A percentile compares a stretch with the other conserved stretches of the same genome.
Conservation (phyloP, 2,329 filamentous ascomycete species). For the Lachnellula cervina region DNA sequence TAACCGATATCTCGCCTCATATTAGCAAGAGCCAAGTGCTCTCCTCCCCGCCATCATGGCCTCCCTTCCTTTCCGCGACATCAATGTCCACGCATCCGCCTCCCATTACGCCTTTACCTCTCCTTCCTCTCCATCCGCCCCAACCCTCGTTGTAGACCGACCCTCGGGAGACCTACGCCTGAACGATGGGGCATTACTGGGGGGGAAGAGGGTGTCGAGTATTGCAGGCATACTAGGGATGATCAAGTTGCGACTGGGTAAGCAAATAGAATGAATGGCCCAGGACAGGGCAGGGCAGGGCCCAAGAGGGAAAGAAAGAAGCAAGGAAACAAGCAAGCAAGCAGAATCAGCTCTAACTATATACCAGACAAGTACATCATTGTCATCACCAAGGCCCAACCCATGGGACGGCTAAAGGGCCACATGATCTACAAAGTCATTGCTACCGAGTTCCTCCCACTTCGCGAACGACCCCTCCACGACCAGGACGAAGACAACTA, state of each 20-base stretch:
- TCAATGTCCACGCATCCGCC: constrained; percentile 89
- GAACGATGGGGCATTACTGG: constrained; percentile 70
- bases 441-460: constrained; percentile 85
- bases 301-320: too few relatives aligned
- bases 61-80: constrained; percentile 79
- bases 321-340: too few relatives aligned
- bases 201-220: constrained; percentile 82
- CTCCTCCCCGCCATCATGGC: constrained; percentile 37
- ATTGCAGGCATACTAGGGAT: constrained; percentile 93
- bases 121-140: constrained; percentile 84
- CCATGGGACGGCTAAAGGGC: constrained; percentile 85
- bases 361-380: constrained; percentile 84
- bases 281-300: too few relatives aligned
- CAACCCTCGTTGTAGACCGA: constrained; percentile 82
- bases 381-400: constrained; percentile 88
- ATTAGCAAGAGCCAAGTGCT: neutral
- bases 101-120: constrained; percentile 96
- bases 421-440: constrained; percentile 95
- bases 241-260: constrained; percentile 88
- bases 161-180: constrained; percentile 88
- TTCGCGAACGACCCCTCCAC: constrained; percentile 86
- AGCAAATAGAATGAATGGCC: constrained; percentile 20
- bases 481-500: constrained; percentile 95
- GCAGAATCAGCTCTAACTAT: constrained; percentile 11
- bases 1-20: neutral